Evolutionary conservation across 495 filamentous ascomycete genomes (phyloP).

Genomic region (Amorphotheca resinae): DNA sequence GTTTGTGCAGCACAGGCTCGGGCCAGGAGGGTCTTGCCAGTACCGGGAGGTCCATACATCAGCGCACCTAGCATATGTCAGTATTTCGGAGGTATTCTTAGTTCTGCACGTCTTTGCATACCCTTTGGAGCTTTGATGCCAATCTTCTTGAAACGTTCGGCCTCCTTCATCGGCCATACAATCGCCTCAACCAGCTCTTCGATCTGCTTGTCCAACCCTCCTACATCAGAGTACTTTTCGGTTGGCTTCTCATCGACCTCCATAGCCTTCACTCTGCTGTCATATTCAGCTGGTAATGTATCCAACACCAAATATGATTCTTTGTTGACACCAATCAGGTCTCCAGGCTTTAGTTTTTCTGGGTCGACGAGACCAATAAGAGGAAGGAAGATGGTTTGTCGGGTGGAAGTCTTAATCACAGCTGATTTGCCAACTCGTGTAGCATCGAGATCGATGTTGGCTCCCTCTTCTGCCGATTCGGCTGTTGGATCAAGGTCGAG

Average conservation of each 20-base stretch:
- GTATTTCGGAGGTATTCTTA: constrained; percentile 7
- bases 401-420: constrained; percentile 99
- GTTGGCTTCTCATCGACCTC: constrained; percentile 99
- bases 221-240: constrained; percentile 97
- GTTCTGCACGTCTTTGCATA: too few relatives aligned
- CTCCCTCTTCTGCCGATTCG: constrained; percentile 91
- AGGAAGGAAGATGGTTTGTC: constrained; percentile 97
- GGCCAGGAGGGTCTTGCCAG: constrained; percentile 86
- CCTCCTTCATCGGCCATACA: constrained; percentile 99
- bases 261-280: constrained; percentile 99
- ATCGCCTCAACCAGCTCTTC: constrained; percentile 99
- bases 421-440: constrained; percentile 95
- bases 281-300: constrained; percentile 97
- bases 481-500: constrained; percentile 93
- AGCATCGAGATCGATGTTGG: constrained; percentile 96
- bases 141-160: constrained; percentile 97
- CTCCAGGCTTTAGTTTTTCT: constrained; percentile 80
- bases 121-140: constrained; percentile 99
- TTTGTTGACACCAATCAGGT: constrained; percentile 98
- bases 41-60: constrained; percentile 97
- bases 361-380: constrained; percentile 96
- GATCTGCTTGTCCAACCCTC: constrained; percentile 97
- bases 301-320: constrained; percentile 98
- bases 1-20: constrained; percentile 96
- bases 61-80: constrained; percentile 55